Evolutionary conservation across 495 filamentous ascomycete species (phyloP).

Genomic region (Penicillium argentinense): DNA sequence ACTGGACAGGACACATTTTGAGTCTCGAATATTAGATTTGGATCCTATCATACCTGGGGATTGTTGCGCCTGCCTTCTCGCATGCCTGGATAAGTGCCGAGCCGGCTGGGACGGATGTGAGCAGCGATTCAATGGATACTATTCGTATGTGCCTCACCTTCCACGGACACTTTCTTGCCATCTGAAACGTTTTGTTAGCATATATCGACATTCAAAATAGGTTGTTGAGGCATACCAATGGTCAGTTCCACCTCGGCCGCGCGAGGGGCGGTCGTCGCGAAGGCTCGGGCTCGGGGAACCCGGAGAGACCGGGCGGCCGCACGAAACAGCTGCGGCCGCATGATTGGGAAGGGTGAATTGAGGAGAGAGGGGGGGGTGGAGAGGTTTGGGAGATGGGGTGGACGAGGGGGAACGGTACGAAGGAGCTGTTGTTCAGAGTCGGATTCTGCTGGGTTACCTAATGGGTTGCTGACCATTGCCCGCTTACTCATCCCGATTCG

Average conservation of each 20-base stretch:
- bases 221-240: conserved; percentile 62
- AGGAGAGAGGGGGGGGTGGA: conserved; percentile 37
- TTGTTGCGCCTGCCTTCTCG: conserved; percentile 91
- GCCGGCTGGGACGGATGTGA: conserved; percentile 51
- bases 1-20: neutral
- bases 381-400: conserved; percentile 14
- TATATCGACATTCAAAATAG: conserved; percentile 14
- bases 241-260: conserved; percentile 92
- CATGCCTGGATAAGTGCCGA: conserved; percentile 98
- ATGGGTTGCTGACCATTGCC: conserved; percentile 31
- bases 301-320: conserved; percentile 78
- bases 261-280: conserved; percentile 70
- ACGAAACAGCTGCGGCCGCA: conserved; percentile 86
- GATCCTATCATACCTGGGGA: conserved; percentile 71
- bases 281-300: conserved; percentile 63
- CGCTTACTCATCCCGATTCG: conserved; percentile 23
- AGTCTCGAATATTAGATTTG: neutral
- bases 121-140: conserved; percentile 15
- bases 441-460: conserved; percentile 33
- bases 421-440: conserved; percentile 34
- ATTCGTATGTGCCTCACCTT: conserved; percentile 59
- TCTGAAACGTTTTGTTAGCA: conserved; percentile 49
- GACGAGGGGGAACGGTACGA: conserved; percentile 16
- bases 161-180: conserved; percentile 93
- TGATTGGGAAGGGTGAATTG: conserved; percentile 53